These are phyloP conservation scores for Pyrenula aspistea DNA, from an alignment of 495 filamentous ascomycete genomes.

Conservation along the genomic window DNA sequence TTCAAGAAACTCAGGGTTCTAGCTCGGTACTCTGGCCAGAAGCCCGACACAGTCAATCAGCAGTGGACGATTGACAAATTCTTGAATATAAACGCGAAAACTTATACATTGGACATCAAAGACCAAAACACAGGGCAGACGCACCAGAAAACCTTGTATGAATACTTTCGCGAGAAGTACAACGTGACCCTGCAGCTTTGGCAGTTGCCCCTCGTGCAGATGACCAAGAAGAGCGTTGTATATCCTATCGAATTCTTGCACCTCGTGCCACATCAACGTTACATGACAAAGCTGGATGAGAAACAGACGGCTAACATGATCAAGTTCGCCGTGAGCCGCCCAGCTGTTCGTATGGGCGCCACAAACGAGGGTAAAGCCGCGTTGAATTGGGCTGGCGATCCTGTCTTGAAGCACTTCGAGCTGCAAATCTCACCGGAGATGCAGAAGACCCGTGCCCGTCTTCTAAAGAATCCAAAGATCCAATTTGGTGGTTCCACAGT, in stretches of 20 bases:
- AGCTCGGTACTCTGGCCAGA: conserved; percentile 45
- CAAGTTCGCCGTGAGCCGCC: conserved; percentile 48
- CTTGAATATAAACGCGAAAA: conserved; percentile 37
- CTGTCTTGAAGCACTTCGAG: conserved; percentile 52
- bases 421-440: conserved; percentile 51
- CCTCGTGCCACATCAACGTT: conserved; percentile 49
- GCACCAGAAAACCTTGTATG: conserved; percentile 27
- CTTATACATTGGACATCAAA: conserved; percentile 43
- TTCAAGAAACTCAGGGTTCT: conserved; percentile 55
- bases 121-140: conserved; percentile 31
- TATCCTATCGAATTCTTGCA: conserved; percentile 71
- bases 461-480: conserved; percentile 60
- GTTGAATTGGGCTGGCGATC: conserved; percentile 58
- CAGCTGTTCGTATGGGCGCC: conserved; percentile 44
- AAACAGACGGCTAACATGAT: conserved; percentile 50
- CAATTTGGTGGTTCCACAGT: conserved; percentile 39
- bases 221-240: conserved; percentile 46
- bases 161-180: conserved; percentile 63
- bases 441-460: conserved; percentile 53
- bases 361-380: conserved; percentile 53
- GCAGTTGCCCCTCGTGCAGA: conserved; percentile 59
- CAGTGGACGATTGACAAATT: conserved; percentile 55
- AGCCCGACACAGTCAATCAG: conserved; percentile 18
- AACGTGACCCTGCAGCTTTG: conserved; percentile 38
- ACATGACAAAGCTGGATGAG: conserved; percentile 33